phyloP scores from a whole-genome alignment of 495 filamentous ascomycete genomes.

The Zalerion maritima region DNA sequence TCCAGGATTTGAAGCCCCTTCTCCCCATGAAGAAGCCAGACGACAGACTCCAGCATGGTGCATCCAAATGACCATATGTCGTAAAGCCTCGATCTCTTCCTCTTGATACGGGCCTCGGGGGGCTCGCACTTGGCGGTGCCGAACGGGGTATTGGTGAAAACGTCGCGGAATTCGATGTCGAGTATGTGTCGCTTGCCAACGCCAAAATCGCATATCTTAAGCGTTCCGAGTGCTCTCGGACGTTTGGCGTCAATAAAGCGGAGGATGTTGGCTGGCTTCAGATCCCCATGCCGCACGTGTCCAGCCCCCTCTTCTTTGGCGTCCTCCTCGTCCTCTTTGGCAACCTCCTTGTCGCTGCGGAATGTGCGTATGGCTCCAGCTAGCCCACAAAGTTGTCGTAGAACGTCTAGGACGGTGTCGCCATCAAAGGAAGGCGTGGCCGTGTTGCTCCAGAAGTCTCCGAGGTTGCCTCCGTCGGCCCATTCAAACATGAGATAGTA shows the following conservation, averaged over 20 bases:
- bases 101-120: constrained; percentile 10
- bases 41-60: constrained; percentile 19
- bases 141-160: constrained; percentile 5
- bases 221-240: constrained; percentile 5
- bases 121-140: constrained; percentile 12
- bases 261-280: constrained; percentile 14
- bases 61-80: constrained; percentile 29
- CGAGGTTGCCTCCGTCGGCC: constrained; percentile 14
- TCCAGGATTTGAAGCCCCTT: constrained; percentile 8
- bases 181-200: constrained; percentile 11
- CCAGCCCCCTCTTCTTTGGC: constrained; percentile 6
- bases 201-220: constrained; percentile 17
- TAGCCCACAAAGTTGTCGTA: too few species aligned
- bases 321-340: constrained; percentile 2
- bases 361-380: too few species aligned
- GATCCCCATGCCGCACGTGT: constrained; percentile 8
- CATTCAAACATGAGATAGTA: constrained; percentile 16
- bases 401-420: too few species aligned
- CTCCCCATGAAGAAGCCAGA: constrained; percentile 21
- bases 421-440: too few species aligned
- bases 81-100: constrained; percentile 13
- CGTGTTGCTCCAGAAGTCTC: constrained; percentile 9
- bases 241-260: constrained; percentile 3
- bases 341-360: constrained; percentile 1
- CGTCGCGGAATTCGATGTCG: not conserved